phyloP scores from a whole-genome alignment of 495 filamentous ascomycete genomes.

The Podospora bellae-mahoneyi region DNA sequence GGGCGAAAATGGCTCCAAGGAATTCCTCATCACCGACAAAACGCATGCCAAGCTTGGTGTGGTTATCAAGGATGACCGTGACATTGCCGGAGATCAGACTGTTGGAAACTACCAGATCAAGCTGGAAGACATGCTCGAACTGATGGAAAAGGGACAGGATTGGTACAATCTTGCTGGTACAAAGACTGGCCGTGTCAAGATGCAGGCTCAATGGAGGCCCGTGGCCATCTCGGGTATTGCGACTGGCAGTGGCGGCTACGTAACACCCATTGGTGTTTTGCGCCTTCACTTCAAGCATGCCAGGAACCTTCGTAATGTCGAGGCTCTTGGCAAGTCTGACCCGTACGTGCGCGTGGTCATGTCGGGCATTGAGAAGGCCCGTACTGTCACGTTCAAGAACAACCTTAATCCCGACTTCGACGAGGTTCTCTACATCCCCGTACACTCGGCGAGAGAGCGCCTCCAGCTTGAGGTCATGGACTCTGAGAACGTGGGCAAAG shows the following conservation, averaged over 20 bases:
- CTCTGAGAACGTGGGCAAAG: slow-evolving; percentile 80
- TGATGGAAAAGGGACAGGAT: slow-evolving; percentile 88
- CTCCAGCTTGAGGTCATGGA: slow-evolving; percentile 94
- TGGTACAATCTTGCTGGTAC: slow-evolving; percentile 88
- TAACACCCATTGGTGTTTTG: slow-evolving; percentile 91
- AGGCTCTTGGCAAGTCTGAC: slow-evolving; percentile 95
- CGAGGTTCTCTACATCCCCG: slow-evolving; percentile 89
- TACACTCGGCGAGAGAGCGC: slow-evolving; percentile 82
- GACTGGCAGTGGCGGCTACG: slow-evolving; percentile 79
- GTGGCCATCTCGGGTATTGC: slow-evolving; percentile 73
- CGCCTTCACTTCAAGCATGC: slow-evolving; percentile 87
- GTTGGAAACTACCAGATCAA: slow-evolving; percentile 92
- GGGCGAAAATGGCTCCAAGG: slow-evolving; percentile 76
- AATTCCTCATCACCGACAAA: slow-evolving; percentile 88
- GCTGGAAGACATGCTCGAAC: slow-evolving; percentile 84
- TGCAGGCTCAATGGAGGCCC: slow-evolving; percentile 91
- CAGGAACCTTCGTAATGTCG: slow-evolving; percentile 79
- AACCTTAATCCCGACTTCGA: slow-evolving; percentile 96
- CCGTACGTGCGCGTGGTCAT: slow-evolving; percentile 86
- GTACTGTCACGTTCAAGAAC: slow-evolving; percentile 93
- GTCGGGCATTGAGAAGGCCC: slow-evolving; percentile 81
- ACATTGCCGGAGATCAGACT: slow-evolving; percentile 75
- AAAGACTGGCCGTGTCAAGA: slow-evolving; percentile 80
- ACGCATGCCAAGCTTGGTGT: slow-evolving; percentile 85
- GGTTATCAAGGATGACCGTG: slow-evolving; percentile 91